Percentiles rank a stretch among this genome's conserved stretches.
Evolutionary conservation across 495 filamentous ascomycete genomes (phyloP).

Genomic region (Neurospora pannonica): DNA sequence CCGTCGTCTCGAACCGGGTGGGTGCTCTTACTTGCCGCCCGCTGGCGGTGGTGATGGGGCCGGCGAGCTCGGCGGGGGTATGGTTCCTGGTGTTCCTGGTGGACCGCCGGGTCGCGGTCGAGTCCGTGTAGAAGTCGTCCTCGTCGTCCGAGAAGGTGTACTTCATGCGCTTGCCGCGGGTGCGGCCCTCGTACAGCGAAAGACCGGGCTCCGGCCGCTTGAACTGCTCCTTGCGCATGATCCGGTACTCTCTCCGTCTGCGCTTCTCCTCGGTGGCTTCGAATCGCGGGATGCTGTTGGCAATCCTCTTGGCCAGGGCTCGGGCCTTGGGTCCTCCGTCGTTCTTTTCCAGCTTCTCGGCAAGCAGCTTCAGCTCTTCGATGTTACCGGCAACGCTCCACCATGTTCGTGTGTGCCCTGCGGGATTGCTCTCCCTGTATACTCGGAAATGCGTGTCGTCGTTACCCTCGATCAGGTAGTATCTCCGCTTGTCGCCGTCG

Average conservation of each 20-base stretch:
- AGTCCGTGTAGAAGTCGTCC: conserved; percentile 63
- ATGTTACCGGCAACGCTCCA: conserved; percentile 86
- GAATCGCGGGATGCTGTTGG: conserved; percentile 80
- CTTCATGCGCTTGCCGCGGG: conserved; percentile 86
- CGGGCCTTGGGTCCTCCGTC: conserved; percentile 75
- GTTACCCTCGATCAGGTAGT: conserved; percentile 87
- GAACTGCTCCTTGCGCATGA: conserved; percentile 78
- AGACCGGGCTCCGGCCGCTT: conserved; percentile 79
- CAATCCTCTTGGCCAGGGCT: conserved; percentile 65
- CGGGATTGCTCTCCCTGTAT: conserved; percentile 89
- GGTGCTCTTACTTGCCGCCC: conserved; percentile 75
- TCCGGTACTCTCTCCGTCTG: conserved; percentile 82
- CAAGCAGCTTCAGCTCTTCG: conserved; percentile 69
- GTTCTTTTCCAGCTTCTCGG: conserved; percentile 57
- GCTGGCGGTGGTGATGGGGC: conserved; percentile 82
- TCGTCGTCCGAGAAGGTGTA: conserved; percentile 95
- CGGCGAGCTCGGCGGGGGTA: conserved; percentile 58
- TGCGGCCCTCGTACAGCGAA: conserved; percentile 92
- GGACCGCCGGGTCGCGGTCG: conserved; percentile 54
- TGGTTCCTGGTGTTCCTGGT: conserved; percentile 62
- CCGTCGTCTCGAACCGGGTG: conserved; percentile 65
- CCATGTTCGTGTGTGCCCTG: conserved; percentile 70
- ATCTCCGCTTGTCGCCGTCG: conserved; percentile 82
- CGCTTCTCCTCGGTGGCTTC: conserved; percentile 96
- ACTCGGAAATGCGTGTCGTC: conserved; percentile 91